These are phyloP conservation scores for Pseudisothecium myosuroides DNA, from an alignment of 225 moss, liverwort and hornwort species.

Conservation along the genomic window DNA sequence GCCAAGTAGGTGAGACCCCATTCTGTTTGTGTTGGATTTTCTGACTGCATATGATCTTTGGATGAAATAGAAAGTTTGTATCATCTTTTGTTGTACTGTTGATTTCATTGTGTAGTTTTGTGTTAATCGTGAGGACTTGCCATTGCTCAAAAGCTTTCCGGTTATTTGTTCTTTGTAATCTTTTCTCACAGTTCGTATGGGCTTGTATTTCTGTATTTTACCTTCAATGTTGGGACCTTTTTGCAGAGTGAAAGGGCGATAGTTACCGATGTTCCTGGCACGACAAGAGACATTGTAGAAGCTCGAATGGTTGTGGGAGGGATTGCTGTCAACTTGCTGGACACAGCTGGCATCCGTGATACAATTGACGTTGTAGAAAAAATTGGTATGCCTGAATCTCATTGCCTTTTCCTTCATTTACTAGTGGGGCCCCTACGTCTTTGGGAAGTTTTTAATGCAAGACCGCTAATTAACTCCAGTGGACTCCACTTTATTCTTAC, in stretches of 20 bases:
- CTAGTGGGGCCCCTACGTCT: background rate
- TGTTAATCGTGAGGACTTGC: background rate
- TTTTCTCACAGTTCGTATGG: background rate
- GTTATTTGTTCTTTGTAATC: background rate
- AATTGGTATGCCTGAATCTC: constrained; percentile 39
- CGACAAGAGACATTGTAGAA: constrained; percentile 90
- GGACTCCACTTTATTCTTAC: background rate
- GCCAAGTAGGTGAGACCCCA: constrained; percentile 91
- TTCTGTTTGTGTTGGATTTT: background rate
- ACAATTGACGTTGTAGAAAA: constrained; percentile 76
- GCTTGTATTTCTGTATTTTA: background rate
- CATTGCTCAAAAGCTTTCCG: background rate
- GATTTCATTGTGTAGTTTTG: background rate
- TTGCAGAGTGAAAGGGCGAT: constrained; percentile 90
- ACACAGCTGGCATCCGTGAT: constrained; percentile 85
- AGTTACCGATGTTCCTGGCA: constrained; percentile 85
- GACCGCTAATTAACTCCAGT: background rate
- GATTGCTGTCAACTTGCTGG: constrained; percentile 75
- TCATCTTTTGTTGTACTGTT: background rate
- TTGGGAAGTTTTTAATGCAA: background rate
- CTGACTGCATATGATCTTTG: background rate
- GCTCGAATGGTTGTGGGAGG: constrained; percentile 72
- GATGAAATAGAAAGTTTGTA: background rate
- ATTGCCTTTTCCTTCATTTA: background rate
- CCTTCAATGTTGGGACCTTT: background rate